A percentile compares a stretch with the other conserved stretches of the same genome.
These are phyloP conservation scores for Termitomyces sp. DNA, from an alignment of 768 basidiomycete species.

Conservation along the genomic window DNA sequence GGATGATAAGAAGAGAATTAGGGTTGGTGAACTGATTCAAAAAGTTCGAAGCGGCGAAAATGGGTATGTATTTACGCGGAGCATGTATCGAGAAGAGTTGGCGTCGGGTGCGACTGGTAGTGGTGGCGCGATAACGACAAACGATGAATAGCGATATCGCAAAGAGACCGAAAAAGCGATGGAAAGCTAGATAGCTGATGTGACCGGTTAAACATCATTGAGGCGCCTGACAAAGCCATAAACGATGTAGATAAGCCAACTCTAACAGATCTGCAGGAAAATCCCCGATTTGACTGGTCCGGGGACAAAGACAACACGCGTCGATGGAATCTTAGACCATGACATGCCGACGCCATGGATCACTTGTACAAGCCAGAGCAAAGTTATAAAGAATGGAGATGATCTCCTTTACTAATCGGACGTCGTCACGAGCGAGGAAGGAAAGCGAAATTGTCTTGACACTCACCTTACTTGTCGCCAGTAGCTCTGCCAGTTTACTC, in stretches of 20 bases:
- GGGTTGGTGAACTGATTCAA: slow-evolving; percentile 45
- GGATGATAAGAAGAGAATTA: slow-evolving; percentile 51
- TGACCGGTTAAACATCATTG: not conserved
- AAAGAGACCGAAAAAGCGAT: not conserved
- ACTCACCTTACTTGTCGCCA: slow-evolving; percentile 3
- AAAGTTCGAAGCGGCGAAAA: slow-evolving; percentile 40
- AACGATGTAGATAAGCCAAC: not conserved
- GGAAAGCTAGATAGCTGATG: too few relatives aligned
- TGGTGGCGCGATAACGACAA: slow-evolving; percentile 18
- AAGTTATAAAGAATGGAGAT: not conserved
- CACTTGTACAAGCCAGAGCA: not conserved
- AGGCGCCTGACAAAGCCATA: not conserved
- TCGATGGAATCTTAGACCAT: not conserved
- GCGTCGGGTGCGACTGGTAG: slow-evolving; percentile 13
- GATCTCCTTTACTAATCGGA: not conserved
- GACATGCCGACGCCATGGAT: not conserved
- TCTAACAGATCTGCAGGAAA: not conserved
- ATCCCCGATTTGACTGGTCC: not conserved
- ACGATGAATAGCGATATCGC: not conserved
- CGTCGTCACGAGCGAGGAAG: not conserved
- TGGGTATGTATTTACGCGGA: slow-evolving; percentile 48
- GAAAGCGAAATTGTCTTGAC: not conserved
- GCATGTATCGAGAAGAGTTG: slow-evolving; percentile 43
- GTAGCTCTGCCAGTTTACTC: slow-evolving; percentile 41
- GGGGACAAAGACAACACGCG: not conserved